Evolutionary conservation across 352 stramenopile genomes (phyloP).

Genomic region (Globisporangium nagaii): DNA sequence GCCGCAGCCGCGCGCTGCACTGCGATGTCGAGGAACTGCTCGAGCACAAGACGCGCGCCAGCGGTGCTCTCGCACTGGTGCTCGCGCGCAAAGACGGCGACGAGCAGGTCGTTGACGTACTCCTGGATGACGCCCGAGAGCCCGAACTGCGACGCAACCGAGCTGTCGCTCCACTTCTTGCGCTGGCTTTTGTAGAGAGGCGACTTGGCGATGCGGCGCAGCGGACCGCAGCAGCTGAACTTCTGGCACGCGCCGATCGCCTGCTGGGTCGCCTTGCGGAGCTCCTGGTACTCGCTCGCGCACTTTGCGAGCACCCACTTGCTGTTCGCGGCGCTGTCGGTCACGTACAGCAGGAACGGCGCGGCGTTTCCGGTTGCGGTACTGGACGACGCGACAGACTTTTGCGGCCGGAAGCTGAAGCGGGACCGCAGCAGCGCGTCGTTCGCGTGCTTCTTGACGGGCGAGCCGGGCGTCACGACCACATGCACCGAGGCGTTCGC

Average conservation of each 20-base stretch:
- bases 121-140: slow-evolving; percentile 50
- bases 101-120: slow-evolving; percentile 57
- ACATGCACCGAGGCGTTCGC: slow-evolving; percentile 31
- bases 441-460: slow-evolving; percentile 27
- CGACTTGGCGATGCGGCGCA: slow-evolving; percentile 49
- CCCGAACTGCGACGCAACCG: slow-evolving; percentile 30
- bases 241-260: slow-evolving; percentile 29
- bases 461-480: slow-evolving; percentile 63
- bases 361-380: slow-evolving; percentile 1
- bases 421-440: slow-evolving; percentile 6
- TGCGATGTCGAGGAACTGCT: slow-evolving; percentile 49
- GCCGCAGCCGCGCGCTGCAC: slow-evolving; percentile 11
- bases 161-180: slow-evolving; percentile 24
- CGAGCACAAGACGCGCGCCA: slow-evolving; percentile 27
- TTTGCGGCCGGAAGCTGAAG: slow-evolving; percentile 2
- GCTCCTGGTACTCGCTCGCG: slow-evolving; percentile 31
- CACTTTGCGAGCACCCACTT: slow-evolving; percentile 71
- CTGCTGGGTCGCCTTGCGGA: slow-evolving; percentile 34
- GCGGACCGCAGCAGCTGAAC: slow-evolving; percentile 44
- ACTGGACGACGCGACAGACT: not conserved
- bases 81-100: slow-evolving; percentile 27
- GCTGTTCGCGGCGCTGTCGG: slow-evolving; percentile 52
- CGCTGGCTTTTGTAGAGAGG: slow-evolving; percentile 32
- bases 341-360: slow-evolving; percentile 72
- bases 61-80: slow-evolving; percentile 33